Base-by-base conservation (phyloP, 176 grass and related monocot genomes). In the Bolboschoenus planiculmis region DNA sequence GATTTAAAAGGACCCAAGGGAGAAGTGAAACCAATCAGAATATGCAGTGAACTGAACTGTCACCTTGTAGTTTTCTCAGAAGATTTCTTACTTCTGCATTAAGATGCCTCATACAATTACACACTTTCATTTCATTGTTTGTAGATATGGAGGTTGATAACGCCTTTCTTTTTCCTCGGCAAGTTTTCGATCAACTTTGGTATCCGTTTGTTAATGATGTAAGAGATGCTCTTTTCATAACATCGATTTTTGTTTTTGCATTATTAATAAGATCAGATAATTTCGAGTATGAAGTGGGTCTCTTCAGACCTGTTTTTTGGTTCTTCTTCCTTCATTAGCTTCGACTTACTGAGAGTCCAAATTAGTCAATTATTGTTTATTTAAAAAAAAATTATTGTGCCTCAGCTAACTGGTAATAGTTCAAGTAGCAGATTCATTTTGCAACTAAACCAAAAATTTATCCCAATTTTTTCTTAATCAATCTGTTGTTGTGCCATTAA, bases 191-290 rank as follows among this genome's bases (percentile, higher is more conserved):
- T 97, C 50, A 97, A 93, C 84, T 97, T 97, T 84, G 94, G 91
- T 78, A 93, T 97, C 80, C 89, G 91, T 54, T 86, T 97, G 77
- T 85, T 97, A 51, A 97, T 97, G 94, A 97, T 97, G 94, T 94
- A 90, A 90, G 89, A 64, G 42, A 79, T 44, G 27, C 55, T 85
- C 21, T 33, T 30, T 84, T 15, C 47, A 10, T 13, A 18, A 24
- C 34, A 57, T 53, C 50, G 18, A 37, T 62, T 81, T 2, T 62
- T 44, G 76, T 8, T 65, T 82, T 10, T 48, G 15, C 5, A 34
- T 18, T 65, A 40, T 36, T 10, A 0, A 26, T 43, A 3, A 24
- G 5, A 82, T 82, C 33, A 43, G 56, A 7, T 74, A 80, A 7
- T 76, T 51, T 8, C 24, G 14, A 51, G 26, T 9, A 9, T 51